Conservation (phyloP, 2,329 filamentous ascomycete genomes). For the Trichoderma koningiopsis region DNA sequence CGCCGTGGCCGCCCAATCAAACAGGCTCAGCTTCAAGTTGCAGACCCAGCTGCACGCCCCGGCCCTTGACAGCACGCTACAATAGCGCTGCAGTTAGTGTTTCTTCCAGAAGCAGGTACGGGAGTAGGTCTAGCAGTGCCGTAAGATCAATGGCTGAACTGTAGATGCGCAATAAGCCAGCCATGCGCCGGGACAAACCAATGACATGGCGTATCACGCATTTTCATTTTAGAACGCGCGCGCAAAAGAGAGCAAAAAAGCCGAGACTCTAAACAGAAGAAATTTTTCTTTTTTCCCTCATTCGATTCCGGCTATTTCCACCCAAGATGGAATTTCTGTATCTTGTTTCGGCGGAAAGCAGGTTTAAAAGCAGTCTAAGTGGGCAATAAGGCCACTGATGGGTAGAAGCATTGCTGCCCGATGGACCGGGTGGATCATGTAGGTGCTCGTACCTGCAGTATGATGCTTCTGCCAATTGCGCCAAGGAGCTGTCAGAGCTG, state of each 20-base stretch:
- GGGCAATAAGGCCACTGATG: slow-evolving; percentile 11
- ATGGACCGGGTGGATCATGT: slow-evolving; percentile 19
- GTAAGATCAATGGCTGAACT: not conserved
- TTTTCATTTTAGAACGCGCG: not conserved
- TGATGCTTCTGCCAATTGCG: not conserved
- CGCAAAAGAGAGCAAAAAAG: not conserved
- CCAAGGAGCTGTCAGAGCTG: not conserved
- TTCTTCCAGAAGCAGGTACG: slow-evolving; percentile 20
- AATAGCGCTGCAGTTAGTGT: not conserved
- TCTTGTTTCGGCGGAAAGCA: slow-evolving; percentile 1
- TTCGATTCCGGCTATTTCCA: not conserved
- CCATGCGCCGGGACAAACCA: not conserved
- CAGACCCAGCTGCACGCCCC: not conserved
- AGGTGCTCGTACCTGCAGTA: not conserved
- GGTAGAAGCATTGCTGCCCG: slow-evolving; percentile 30
- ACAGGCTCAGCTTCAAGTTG: not conserved
- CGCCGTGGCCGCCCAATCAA: slow-evolving; percentile 20
- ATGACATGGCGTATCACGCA: not conserved
- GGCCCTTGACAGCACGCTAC: not conserved
- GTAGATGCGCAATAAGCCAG: not conserved
- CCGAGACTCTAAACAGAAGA: not conserved
- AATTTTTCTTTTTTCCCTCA: not conserved
- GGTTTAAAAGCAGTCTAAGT: slow-evolving; percentile 9
- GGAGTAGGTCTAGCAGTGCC: not conserved
- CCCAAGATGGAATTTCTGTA: not conserved